phyloP scores from a whole-genome alignment of 2,329 filamentous ascomycete species.

The Neofusicoccum sp. region DNA sequence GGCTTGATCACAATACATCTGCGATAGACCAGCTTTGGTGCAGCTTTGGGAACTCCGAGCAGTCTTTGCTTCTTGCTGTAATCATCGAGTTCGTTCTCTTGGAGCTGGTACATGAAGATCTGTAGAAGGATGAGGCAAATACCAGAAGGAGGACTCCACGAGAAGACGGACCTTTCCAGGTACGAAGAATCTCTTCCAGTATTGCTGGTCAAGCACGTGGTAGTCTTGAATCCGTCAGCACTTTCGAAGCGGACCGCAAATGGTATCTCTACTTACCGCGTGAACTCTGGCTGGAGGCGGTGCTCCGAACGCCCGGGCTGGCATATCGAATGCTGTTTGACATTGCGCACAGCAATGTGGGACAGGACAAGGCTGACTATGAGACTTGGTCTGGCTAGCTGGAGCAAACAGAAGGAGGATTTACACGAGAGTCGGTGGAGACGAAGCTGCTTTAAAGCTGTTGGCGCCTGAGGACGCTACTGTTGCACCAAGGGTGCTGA shows the following conservation, averaged over 20 bases:
- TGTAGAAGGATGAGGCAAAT: background rate
- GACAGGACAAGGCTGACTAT: background rate
- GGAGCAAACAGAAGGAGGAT: background rate
- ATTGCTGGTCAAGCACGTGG: background rate
- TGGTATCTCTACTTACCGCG: background rate
- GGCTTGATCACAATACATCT: background rate
- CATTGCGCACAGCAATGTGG: background rate
- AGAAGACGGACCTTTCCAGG: background rate
- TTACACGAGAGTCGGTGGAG: background rate
- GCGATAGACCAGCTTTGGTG: background rate
- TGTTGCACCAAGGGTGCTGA: background rate
- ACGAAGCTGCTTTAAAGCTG: background rate
- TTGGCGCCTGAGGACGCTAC: background rate
- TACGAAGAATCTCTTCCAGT: background rate
- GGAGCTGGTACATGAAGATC: conserved; percentile 8
- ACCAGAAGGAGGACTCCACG: too few relatives aligned
- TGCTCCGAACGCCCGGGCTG: background rate
- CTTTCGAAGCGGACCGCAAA: too few relatives aligned
- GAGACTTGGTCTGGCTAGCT: background rate
- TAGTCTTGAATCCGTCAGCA: background rate
- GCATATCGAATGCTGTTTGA: background rate
- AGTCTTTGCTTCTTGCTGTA: background rate
- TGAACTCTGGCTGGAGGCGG: conserved; percentile 1
- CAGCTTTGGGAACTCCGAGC: background rate
- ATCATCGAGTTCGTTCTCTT: background rate